Evolutionary conservation across 768 basidiomycete species (phyloP), one percentile per base, ranked within the genome.

Genomic region (Suillus paluster): DNA sequence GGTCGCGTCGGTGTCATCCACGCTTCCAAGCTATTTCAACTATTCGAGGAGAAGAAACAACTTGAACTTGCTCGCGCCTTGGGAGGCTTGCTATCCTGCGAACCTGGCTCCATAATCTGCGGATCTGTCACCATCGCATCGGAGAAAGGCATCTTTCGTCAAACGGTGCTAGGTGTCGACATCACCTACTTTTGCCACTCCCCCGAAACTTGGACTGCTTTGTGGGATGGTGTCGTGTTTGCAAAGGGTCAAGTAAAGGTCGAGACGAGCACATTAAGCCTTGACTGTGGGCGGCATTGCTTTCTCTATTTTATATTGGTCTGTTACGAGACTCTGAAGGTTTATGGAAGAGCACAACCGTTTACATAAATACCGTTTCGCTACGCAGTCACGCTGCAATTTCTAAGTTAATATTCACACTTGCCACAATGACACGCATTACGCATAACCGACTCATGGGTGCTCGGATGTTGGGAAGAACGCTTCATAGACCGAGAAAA

Each of bases 1-100:
- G 81, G 82, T 1, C 80, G 74, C 33, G 69, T 84, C 44, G 77
- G 82, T 17, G 80, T 74, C 5, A 82, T 86, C 38, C 78, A 83
- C 63, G 79, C 79, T 1, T 79, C 80, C 10, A 69, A 78, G 8
- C 74, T 85, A 68, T 84, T 86, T 60, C 67, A 71, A 17, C 61
- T 71, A 9, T 72, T 71, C 59, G 23, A 55, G 10, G 63, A 68
- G 33, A 30, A 57, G 12, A 53, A 65, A 41, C 71, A 71, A 46
- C 58, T 55, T 30, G 25, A 61, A 30, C 45, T 69, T 19, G 68
- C 66, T 39, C 58, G 57, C 21, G 60, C 53, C n/a, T 49, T 70
- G 15, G 71, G 30, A 14, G 60, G 63, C 17, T 63, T 72, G 21
- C 62, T 71, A n/a, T 66, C 67, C 33, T 67, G 61, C 23, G 53